phyloP scores from a whole-genome alignment of 306 rosid genomes.

The Rosa chinensis region DNA sequence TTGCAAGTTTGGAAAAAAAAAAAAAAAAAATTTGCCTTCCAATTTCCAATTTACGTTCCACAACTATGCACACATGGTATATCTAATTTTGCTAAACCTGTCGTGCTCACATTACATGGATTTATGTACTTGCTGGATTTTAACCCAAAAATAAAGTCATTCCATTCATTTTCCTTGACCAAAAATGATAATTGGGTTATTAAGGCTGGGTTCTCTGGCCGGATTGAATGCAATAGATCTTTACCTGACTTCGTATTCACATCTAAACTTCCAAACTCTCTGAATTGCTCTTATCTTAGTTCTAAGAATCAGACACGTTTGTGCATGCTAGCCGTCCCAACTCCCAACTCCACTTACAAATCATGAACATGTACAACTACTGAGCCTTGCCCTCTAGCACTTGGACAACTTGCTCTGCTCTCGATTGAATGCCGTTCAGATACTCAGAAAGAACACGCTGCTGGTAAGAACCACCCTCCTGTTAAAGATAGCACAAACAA shows the following conservation, averaged over 20 bases:
- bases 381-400: constrained; percentile 56
- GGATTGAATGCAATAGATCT: background rate
- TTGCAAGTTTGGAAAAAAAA: no score
- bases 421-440: constrained; percentile 75
- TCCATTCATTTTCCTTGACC: background rate
- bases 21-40: no score
- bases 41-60: no score
- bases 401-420: constrained; percentile 69
- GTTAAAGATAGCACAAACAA: constrained; percentile 23
- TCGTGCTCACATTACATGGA: background rate
- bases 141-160: no score
- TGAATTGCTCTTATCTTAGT: background rate
- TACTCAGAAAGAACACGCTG: constrained; percentile 77
- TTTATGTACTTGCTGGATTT: background rate
- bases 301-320: constrained; percentile 16
- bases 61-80: no score
- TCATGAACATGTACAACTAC: constrained; percentile 23
- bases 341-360: constrained; percentile 14
- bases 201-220: background rate
- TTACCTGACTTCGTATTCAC: constrained; percentile 6
- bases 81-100: no score
- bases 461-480: constrained; percentile 97
- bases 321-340: constrained; percentile 12
- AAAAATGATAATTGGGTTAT: background rate
- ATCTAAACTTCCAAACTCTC: constrained; percentile 9